Evolutionary conservation across 179 eudicot genomes (phyloP), one percentile per base, ranked within the genome.

Genomic region (Carnegiea gigantea): DNA sequence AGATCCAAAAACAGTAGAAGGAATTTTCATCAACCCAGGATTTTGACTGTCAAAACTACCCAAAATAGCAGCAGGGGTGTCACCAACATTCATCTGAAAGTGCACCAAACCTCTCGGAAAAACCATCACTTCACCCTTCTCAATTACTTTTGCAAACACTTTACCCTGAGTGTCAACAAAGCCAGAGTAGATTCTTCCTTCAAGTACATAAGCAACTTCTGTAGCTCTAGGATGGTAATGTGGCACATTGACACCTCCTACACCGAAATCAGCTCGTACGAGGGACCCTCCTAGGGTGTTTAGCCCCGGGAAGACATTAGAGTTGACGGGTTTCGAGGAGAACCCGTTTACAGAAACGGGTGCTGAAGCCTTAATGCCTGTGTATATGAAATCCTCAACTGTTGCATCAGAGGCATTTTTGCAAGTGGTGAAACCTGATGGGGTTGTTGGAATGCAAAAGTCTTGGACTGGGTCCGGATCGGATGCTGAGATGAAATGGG

Each of bases 221-320:
- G 97, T 90, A n/a, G 97, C 97, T 76, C 97, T 80, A 0, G 97
- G 97, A 51, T 93, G 97, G 64, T 82, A 91, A 87, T 92, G 97
- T 0, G 97, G 97, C 26, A 87, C 90, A 74, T 92, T 93, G 0
- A 93, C 79, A 0, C 92, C 92, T 3, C 92, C 95, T 0, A 76
- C 59, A 1, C 86, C 91, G 4, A 93, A 91, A 68, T 93, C 93
- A 2, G 96, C 96, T 0, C 96, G 80, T 3, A 92, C 98, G 33
- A 93, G 68, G 0, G 98, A 89, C 89, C 90, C 82, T 9, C 98
- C 98, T 9, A 87, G 85, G 8, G 93, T 93, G 91, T 92, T 90
- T 5, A 92, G 80, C 12, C 93, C 95, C 0, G 98, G 98, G 51
- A 93, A 92, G 2, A 84, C 84, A 0, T 59, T 79, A 0, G 89